Evolutionary conservation across 192 early-diverging fungal genomes (phyloP), one percentile per base, ranked within the genome.

Genomic region (Backusella circina): DNA sequence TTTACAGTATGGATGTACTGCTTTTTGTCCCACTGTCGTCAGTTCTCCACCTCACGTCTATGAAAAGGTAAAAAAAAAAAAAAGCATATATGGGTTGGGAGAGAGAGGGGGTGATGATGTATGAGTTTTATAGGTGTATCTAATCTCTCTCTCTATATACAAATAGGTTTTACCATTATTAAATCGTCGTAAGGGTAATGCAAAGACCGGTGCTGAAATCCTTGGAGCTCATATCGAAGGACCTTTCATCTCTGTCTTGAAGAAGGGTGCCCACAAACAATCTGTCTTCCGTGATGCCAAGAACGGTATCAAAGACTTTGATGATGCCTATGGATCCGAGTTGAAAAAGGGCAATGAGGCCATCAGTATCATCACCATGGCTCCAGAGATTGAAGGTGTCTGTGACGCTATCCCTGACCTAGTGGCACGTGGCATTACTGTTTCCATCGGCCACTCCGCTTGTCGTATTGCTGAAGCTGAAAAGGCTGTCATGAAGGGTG

Each of bases 21-120:
- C 92, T 32, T 95, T 92, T 80, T 91, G 91, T 75, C 94, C 94
- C 1, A 95, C 94, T 30, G 84, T 93, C 15, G 91, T 95, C 68
- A 91, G 88, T 73, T 95, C 94, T 30, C 78, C 80, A 0, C 86
- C 91, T 0, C 88, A 91, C 50, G 86, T 94, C 30, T 95, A 95
- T 78, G 85, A 86, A 75, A 87, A 88, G 82, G 90, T 93, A 44
- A 82, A 81, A 26, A 36, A 21, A 23, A 67, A n/a, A n/a, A n/a
- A n/a, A n/a, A n/a, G n/a, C n/a, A n/a, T 26, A 41, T 13, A 38
- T 12, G 10, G 37, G n/a, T n/a, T n/a, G n/a, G n/a, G n/a, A n/a
- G n/a, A n/a, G n/a, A n/a, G 21, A 1, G 4, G 51, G 51, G 9
- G 18, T 9, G 18, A n/a, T n/a, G n/a, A n/a, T n/a, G n/a, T n/a